Evolutionary conservation across 768 basidiomycete genomes (phyloP), one percentile per base, ranked within the genome.

Genomic region (Clavaria fumosa): DNA sequence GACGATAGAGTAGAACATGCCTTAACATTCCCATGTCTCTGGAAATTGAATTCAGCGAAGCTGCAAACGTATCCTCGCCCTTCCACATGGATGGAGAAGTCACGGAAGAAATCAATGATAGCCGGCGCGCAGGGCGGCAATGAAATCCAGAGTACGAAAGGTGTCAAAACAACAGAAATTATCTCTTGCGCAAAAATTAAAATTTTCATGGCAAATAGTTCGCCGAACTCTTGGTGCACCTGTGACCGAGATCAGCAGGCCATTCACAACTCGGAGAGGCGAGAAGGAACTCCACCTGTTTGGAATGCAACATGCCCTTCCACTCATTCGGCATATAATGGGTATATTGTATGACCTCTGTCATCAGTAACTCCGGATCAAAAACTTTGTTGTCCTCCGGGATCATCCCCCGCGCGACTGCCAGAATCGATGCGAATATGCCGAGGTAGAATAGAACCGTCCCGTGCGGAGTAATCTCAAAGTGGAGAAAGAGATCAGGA

Each of bases 41-140:
- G 78, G 55, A 99, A 97, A 54, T 97, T 91, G 53, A 99, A 99
- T 42, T 93, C 91, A 3, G 95, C 95, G 56, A 97, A 99, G 39
- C 85, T 90, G 52, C 95, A 97, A 14, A 99, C 84, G 50, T 95
- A 93, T 4, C 95, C 95, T 2, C 95, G 69, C 0, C 91, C 88
- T 42, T 96, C 91, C 15, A 99, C 81, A 55, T 97, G 93, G 1
- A 99, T 81, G 0, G 89, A 82, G 53, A 96, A 99, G 56, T 97
- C 93, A 22, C 93, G 75, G 71, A 99, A 97, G 53, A 99, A 97
- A 53, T 99, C 95, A 43, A 99, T 72, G 46, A 97, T 82, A 0
- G 78, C 79, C 6, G 84, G 80, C 1, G 93, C 84, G 53, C 89
- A 95, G 1, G 62, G 62, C 0, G 95, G 93, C 2, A 99, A 68